Conservation (phyloP, 306 rosid genomes). For the Betula pendula region DNA sequence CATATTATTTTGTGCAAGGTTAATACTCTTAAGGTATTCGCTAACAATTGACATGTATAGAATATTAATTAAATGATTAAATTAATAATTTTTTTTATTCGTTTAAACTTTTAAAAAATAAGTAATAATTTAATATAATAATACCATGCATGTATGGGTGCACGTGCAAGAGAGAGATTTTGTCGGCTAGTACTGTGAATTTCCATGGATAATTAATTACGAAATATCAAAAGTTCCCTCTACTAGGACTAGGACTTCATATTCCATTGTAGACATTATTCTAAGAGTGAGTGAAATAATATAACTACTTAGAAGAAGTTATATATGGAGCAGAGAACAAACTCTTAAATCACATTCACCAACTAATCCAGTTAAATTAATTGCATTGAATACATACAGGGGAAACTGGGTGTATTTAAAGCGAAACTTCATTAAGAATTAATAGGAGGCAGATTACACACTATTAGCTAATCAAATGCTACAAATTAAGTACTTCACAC, state of each 20-base stretch:
- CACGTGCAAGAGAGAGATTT: too few relatives aligned
- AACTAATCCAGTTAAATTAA: background rate
- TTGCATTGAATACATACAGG: background rate
- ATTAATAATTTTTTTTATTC: too few relatives aligned
- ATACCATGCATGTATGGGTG: too few relatives aligned
- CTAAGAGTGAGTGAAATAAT: background rate
- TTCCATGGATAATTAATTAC: too few relatives aligned
- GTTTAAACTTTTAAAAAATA: too few relatives aligned
- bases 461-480: constrained; percentile 55
- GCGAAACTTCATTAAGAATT: constrained; percentile 62
- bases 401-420: constrained; percentile 25
- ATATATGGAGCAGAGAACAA: background rate
- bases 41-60: too few relatives aligned
- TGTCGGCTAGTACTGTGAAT: too few relatives aligned
- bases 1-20: too few relatives aligned
- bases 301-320: background rate
- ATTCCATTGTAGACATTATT: background rate
- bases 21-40: too few relatives aligned
- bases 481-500: constrained; percentile 43
- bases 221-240: too few relatives aligned
- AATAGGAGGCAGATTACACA: constrained; percentile 58
- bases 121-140: too few relatives aligned
- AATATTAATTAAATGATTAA: too few relatives aligned
- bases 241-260: background rate
- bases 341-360: background rate